phyloP scores from a whole-genome alignment of 1,284 basidiomycete species.

The Ustilago lituana region DNA sequence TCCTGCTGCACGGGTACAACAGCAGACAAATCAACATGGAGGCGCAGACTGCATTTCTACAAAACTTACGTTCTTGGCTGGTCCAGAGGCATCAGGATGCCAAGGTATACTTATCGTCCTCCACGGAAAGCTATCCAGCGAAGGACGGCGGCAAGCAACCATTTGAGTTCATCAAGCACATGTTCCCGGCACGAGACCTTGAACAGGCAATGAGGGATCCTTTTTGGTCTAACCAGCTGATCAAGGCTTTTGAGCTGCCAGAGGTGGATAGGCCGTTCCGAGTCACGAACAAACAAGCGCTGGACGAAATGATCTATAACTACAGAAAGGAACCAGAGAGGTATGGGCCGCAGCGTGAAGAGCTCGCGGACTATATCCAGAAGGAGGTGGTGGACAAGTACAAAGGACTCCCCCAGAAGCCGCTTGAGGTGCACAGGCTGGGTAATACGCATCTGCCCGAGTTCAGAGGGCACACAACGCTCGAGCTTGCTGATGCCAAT shows the following conservation, averaged over 20 bases:
- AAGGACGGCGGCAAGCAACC: conserved; percentile 35
- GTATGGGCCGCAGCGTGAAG: background rate
- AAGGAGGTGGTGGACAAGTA: background rate
- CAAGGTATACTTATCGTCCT: conserved; percentile 26
- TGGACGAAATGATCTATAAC: conserved; percentile 7
- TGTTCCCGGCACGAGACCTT: conserved; percentile 20
- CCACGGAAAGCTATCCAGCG: conserved; percentile 15
- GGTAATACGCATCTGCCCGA: conserved; percentile 21
- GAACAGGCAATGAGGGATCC: conserved; percentile 27
- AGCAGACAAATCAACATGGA: conserved; percentile 11
- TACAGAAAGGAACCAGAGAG: conserved; percentile 1
- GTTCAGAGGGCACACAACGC: conserved; percentile 12
- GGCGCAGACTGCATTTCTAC: conserved; percentile 11
- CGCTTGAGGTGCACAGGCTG: too few relatives aligned
- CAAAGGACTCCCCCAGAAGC: too few relatives aligned
- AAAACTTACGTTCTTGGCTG: conserved; percentile 8
- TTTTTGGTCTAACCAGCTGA: conserved; percentile 27
- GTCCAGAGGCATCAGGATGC: background rate
- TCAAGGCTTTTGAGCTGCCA: background rate
- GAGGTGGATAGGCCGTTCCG: background rate
- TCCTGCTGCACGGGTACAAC: conserved; percentile 47
- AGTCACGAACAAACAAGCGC: background rate
- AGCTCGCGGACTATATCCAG: background rate
- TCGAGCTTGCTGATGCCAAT: conserved; percentile 36
- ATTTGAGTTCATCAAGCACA: background rate